Conservation (phyloP, 495 filamentous ascomycete species). For the Daldinia loculata region DNA sequence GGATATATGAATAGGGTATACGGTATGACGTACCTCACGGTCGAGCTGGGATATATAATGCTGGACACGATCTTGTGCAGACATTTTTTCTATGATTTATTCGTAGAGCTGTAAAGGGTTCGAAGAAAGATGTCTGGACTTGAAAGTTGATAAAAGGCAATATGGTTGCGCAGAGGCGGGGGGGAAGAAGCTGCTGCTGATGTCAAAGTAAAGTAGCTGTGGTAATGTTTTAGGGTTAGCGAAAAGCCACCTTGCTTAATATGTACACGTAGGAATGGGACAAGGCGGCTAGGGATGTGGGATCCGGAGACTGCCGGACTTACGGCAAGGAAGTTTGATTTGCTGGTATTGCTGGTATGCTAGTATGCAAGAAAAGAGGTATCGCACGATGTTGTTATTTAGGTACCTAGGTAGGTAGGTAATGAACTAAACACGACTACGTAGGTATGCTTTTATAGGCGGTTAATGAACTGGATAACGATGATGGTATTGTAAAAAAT, state of each 20-base stretch:
- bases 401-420: no score
- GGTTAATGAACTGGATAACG: background rate
- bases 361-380: slow-evolving; percentile 10
- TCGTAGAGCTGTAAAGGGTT: background rate
- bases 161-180: slow-evolving; percentile 42
- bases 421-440: background rate
- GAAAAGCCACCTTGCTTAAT: slow-evolving; percentile 46
- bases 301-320: slow-evolving; percentile 41
- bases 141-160: slow-evolving; percentile 24
- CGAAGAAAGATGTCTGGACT: slow-evolving; percentile 1
- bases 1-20: background rate
- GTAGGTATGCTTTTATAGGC: background rate
- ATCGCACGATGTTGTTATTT: slow-evolving; percentile 6
- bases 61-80: slow-evolving; percentile 90
- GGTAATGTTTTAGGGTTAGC: slow-evolving; percentile 45
- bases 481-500: slow-evolving; percentile 27
- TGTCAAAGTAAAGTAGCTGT: slow-evolving; percentile 42
- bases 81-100: slow-evolving; percentile 56
- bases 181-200: slow-evolving; percentile 40
- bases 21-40: slow-evolving; percentile 81
- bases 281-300: slow-evolving; percentile 15
- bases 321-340: slow-evolving; percentile 21
- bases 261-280: slow-evolving; percentile 42
- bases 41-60: slow-evolving; percentile 90
- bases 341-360: slow-evolving; percentile 7